A percentile compares a stretch with the other conserved stretches of the same genome.
Conservation (phyloP, 2,329 filamentous ascomycete species). For the Xenoacremonium recifei region DNA sequence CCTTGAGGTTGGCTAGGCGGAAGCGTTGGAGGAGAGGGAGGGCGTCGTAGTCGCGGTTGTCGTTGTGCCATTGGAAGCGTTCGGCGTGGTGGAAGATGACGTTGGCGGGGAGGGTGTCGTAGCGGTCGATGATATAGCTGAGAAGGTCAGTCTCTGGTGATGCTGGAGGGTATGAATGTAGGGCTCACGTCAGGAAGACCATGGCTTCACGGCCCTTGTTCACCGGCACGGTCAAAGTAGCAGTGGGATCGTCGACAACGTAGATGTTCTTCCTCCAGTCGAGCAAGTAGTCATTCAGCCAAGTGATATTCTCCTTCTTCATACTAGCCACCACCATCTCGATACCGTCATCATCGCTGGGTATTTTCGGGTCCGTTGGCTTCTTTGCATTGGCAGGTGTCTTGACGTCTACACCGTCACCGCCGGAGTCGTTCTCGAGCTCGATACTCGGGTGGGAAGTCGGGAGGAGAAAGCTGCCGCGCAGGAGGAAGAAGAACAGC, state of each 20-base stretch:
- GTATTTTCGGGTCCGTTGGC: slow-evolving; percentile 6
- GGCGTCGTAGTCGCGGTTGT: slow-evolving; percentile 54
- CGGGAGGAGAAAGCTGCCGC: not conserved
- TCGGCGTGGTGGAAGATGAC: slow-evolving; percentile 48
- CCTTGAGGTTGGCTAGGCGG: slow-evolving; percentile 47
- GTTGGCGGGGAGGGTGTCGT: slow-evolving; percentile 43
- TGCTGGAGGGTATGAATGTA: too few species aligned
- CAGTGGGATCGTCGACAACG: slow-evolving; percentile 48
- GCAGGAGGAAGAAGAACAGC: slow-evolving; percentile 25
- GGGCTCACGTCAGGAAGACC: slow-evolving; percentile 49
- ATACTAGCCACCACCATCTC: slow-evolving; percentile 34
- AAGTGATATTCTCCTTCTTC: slow-evolving; percentile 34
- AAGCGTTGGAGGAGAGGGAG: slow-evolving; percentile 48
- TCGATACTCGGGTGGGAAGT: not conserved
- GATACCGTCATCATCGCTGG: slow-evolving; percentile 26
- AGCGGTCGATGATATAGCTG: slow-evolving; percentile 48
- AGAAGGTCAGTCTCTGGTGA: too few species aligned
- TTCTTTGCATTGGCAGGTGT: too few species aligned
- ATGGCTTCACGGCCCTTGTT: slow-evolving; percentile 55
- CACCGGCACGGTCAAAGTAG: slow-evolving; percentile 44
- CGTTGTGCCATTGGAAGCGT: slow-evolving; percentile 53
- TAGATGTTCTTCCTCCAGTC: slow-evolving; percentile 54
- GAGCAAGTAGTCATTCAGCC: slow-evolving; percentile 40
- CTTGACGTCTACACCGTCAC: too few species aligned
- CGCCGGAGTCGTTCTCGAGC: not conserved